phyloP scores from a whole-genome alignment of 179 eudicot species.

The Monotropa hypopitys region DNA sequence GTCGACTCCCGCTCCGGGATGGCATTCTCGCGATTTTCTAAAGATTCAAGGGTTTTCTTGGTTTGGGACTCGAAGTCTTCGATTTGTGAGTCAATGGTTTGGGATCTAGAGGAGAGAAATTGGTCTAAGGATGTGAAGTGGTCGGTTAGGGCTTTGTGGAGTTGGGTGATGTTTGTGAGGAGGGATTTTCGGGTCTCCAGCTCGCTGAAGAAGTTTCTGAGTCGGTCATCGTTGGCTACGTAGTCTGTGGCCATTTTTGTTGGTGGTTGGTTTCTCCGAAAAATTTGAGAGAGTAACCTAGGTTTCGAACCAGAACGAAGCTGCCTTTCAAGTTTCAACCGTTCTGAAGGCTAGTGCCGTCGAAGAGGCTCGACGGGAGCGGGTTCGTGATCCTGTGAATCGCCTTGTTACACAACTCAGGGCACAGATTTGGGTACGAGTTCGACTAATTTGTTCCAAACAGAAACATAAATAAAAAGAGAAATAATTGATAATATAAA shows the following conservation, averaged over 20 bases:
- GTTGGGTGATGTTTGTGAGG: conserved; percentile 21
- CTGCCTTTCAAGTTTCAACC: too few relatives aligned
- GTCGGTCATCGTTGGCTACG: conserved; percentile 8
- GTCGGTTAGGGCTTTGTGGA: conserved; percentile 39
- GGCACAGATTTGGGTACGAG: too few relatives aligned
- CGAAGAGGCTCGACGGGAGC: too few relatives aligned
- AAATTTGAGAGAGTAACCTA: too few relatives aligned
- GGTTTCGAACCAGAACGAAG: too few relatives aligned
- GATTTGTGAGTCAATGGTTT: conserved; percentile 29
- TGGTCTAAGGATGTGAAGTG: conserved; percentile 26
- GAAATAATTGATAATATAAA: too few relatives aligned
- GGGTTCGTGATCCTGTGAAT: too few relatives aligned
- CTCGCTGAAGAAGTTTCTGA: conserved; percentile 23
- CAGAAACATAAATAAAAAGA: too few relatives aligned
- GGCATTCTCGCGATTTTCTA: conserved; percentile 26
- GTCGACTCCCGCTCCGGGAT: conserved; percentile 18
- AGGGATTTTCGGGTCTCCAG: conserved; percentile 32
- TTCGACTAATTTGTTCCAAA: too few relatives aligned
- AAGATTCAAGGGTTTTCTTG: conserved; percentile 15
- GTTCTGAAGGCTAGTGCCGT: too few relatives aligned
- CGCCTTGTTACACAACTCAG: too few relatives aligned
- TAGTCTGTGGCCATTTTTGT: conserved; percentile 6
- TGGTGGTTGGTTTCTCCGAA: neutral
- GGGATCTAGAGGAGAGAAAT: conserved; percentile 17
- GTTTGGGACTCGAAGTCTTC: conserved; percentile 20